Conservation (phyloP, 2,329 filamentous ascomycete genomes). For the Westerdykella ornata region DNA sequence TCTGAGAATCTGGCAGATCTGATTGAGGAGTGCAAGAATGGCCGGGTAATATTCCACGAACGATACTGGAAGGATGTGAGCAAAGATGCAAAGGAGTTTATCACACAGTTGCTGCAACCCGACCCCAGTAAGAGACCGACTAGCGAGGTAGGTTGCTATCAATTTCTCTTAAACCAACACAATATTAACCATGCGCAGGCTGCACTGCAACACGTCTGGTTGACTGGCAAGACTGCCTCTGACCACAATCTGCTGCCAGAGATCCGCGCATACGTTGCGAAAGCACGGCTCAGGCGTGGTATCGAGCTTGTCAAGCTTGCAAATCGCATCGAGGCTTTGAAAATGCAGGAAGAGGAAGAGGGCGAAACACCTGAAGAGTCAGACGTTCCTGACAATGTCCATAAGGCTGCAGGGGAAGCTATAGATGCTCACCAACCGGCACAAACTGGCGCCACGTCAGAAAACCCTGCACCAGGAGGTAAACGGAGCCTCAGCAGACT, state of each 20-base stretch:
- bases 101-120: constrained; percentile 70
- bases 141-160: constrained; percentile 55
- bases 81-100: constrained; percentile 91
- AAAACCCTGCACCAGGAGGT: constrained; percentile 11
- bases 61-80: constrained; percentile 98
- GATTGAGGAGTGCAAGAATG: constrained; percentile 85
- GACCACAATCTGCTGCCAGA: constrained; percentile 97
- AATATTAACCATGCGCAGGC: constrained; percentile 44
- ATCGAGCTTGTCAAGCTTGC: constrained; percentile 95
- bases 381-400: constrained; percentile 57
- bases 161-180: not conserved
- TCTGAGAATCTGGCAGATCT: constrained; percentile 89
- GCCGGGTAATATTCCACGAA: constrained; percentile 87
- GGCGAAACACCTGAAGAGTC: constrained; percentile 56
- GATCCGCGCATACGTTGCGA: constrained; percentile 88
- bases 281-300: constrained; percentile 81
- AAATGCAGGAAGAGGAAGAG: constrained; percentile 84
- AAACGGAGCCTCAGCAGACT: constrained; percentile 48
- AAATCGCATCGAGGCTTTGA: constrained; percentile 91
- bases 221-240: constrained; percentile 82
- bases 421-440: constrained; percentile 28
- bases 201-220: constrained; percentile 77
- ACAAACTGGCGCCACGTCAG: constrained; percentile 26
- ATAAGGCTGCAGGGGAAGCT: constrained; percentile 49
- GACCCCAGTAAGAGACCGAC: constrained; percentile 69